Evolutionary conservation across 1,284 basidiomycete species (phyloP), one percentile per base, ranked within the genome.

Genomic region (Amylostereum areolatum): DNA sequence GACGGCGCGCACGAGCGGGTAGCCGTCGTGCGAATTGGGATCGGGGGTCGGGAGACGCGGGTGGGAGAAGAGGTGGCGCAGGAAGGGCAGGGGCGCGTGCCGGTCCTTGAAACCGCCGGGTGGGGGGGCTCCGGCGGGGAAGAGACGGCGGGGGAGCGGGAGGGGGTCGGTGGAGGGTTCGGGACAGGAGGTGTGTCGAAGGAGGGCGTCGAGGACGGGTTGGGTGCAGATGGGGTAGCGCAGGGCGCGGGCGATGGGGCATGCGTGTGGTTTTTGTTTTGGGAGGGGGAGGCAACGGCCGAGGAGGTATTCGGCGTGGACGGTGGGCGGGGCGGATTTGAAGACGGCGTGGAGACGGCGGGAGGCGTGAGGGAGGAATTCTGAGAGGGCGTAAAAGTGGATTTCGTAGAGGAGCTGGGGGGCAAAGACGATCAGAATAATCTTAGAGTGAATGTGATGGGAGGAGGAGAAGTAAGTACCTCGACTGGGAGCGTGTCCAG

Each of bases 1-100:
- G 0, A 91, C 87, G 1, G 91, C 88, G 52, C 80, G 82, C 7
- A 81, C 81, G 31, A 95, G 76, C 0, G 86, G 82, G 58, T 92
- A 94, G 1, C 90, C 91, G 1, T 79, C 73, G 63, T 85, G 73
- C 5, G 83, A 75, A 62, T 92, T 79, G 7, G 74, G 58, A 32
- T 80, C 70, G 32, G 69, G 78, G 49, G 57, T 59, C 5, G 63
- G 64, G 8, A 78, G 59, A 1, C 65, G 63, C 5, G 73, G 67
- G 34, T 68, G 68, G 18, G 57, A 52, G 56, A 74, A 81, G 8
- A 89, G 66, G 57, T 76, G 75, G 41, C 68, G 73, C 2, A 89
- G 73, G 50, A 85, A 76, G 0, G 84, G 82, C 4, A 89, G 59
- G 0, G 83, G 85, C 2, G 74, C 61, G 52, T 83, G 78, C 30